These are phyloP conservation scores for Spathaspora girioi DNA, from an alignment of 805 yeast species.

Conservation along the genomic window DNA sequence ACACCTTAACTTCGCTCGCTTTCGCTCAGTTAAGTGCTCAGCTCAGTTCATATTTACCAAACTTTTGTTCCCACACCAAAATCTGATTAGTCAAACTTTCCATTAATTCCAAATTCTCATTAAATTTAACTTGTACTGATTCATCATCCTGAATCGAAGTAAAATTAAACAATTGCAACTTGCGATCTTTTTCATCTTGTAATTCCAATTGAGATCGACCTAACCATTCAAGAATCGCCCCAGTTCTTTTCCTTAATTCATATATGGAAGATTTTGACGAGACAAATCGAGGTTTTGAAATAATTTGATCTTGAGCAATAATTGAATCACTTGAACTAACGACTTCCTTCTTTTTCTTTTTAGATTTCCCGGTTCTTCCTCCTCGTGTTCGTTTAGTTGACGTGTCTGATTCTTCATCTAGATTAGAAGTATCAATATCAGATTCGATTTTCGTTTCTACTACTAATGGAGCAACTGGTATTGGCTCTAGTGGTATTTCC, in stretches of 20 bases:
- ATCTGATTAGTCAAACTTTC: constrained; percentile 71
- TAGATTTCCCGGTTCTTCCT: constrained; percentile 8
- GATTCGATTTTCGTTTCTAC: constrained; percentile 11
- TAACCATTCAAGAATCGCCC: constrained; percentile 87
- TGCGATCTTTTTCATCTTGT: constrained; percentile 65
- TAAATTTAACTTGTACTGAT: constrained; percentile 42
- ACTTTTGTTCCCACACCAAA: constrained; percentile 76
- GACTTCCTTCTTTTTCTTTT: constrained; percentile 7
- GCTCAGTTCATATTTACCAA: constrained; percentile 47
- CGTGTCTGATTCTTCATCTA: constrained; percentile 9
- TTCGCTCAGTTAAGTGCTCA: neutral
- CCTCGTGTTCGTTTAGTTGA: constrained; percentile 8
- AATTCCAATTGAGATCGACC: constrained; percentile 84
- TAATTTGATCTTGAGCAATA: constrained; percentile 40
- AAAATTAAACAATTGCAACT: constrained; percentile 44
- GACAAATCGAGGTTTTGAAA: constrained; percentile 80
- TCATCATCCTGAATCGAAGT: constrained; percentile 25
- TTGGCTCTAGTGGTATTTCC: constrained; percentile 2
- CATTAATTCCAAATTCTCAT: constrained; percentile 61
- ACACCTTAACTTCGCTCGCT: too few species aligned
- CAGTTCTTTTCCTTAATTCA: constrained; percentile 85
- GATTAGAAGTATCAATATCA: constrained; percentile 8
- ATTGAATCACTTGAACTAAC: neutral
- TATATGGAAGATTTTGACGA: constrained; percentile 67
- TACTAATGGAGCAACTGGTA: constrained; percentile 7